These are phyloP conservation scores for Marasmius oreades DNA, from an alignment of 1,284 basidiomycete species.

Conservation along the genomic window DNA sequence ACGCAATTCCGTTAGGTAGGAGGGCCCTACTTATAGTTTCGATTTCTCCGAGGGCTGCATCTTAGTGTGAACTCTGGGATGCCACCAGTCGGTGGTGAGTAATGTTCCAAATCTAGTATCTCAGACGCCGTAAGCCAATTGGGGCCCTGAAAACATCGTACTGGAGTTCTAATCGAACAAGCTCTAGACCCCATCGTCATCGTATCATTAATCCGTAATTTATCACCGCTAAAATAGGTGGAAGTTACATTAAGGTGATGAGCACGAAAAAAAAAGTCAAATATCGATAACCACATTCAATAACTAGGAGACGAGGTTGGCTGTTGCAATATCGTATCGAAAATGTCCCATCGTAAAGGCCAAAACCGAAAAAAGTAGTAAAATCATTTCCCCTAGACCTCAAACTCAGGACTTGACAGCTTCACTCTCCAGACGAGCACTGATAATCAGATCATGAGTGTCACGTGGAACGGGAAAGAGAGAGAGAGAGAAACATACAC, in stretches of 20 bases:
- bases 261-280: too few relatives aligned
- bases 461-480: not conserved
- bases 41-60: conserved; percentile 5
- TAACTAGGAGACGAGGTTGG: conserved; percentile 35
- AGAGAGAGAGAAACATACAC: conserved; percentile 29
- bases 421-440: conserved; percentile 15
- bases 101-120: conserved; percentile 11
- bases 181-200: conserved; percentile 29
- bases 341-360: too few relatives aligned
- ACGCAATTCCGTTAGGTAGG: too few relatives aligned
- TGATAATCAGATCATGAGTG: not conserved
- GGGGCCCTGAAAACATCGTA: conserved; percentile 5
- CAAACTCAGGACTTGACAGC: not conserved
- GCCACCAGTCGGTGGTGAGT: conserved; percentile 12
- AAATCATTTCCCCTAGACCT: too few relatives aligned
- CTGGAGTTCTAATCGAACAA: conserved; percentile 33
- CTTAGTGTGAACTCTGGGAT: conserved; percentile 10
- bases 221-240: conserved; percentile 36
- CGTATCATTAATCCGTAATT: conserved; percentile 35
- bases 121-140: not conserved
- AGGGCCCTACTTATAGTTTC: not conserved
- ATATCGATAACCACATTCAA: conserved; percentile 36
- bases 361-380: too few relatives aligned
- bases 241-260: too few relatives aligned
- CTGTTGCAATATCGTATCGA: conserved; percentile 19